These are phyloP conservation scores for Pichia sp. DNA, from an alignment of 1,139 yeast species.

Conservation along the genomic window DNA sequence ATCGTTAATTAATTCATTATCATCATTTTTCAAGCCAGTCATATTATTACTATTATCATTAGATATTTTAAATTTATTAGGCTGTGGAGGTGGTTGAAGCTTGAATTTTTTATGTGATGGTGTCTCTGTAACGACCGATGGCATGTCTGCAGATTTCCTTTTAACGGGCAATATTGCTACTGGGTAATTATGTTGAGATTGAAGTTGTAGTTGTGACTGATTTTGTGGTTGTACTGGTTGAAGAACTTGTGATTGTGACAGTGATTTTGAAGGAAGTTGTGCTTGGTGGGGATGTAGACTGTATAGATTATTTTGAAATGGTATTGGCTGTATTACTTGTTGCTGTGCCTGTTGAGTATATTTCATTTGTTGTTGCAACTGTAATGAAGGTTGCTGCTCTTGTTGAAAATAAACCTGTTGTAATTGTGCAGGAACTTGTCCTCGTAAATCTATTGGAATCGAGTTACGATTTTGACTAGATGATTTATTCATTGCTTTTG, in stretches of 20 bases:
- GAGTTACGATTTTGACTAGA: not conserved
- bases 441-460: not conserved
- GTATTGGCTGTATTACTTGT: not conserved
- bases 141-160: slow-evolving; percentile 1
- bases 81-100: slow-evolving; percentile 10
- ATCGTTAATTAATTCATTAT: not conserved
- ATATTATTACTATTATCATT: not conserved
- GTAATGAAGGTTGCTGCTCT: not conserved
- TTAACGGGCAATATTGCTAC: not conserved
- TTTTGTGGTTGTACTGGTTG: not conserved
- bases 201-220: not conserved
- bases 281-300: not conserved
- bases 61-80: not conserved
- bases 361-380: not conserved
- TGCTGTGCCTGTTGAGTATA: not conserved
- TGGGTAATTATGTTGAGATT: not conserved
- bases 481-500: not conserved
- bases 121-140: slow-evolving; percentile 5
- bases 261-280: not conserved
- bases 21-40: not conserved
- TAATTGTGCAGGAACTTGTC: not conserved
- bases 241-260: not conserved
- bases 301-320: not conserved
- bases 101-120: slow-evolving; percentile 8
- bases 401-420: not conserved